Conservation (phyloP, 257 asterid species). For the Penstemon davidsonii region DNA sequence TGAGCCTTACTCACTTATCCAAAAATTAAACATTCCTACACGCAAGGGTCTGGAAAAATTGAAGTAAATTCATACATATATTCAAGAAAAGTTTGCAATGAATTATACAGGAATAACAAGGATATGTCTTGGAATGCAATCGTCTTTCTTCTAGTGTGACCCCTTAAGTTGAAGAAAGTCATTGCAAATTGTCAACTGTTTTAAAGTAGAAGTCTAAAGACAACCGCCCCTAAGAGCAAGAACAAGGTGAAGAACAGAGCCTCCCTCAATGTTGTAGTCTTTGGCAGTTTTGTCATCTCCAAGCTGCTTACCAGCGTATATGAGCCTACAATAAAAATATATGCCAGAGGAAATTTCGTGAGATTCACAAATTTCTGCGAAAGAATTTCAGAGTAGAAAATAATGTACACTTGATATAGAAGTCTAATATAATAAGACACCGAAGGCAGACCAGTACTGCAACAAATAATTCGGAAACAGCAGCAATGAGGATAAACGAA, state of each 20-base stretch:
- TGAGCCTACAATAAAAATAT: conserved; percentile 45
- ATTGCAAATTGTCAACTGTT: conserved; percentile 6
- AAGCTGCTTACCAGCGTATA: conserved; percentile 79
- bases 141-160: not conserved
- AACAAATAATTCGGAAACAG: too few species aligned
- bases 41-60: too few species aligned
- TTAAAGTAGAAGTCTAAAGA: conserved; percentile 28
- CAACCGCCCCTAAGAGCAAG: conserved; percentile 73
- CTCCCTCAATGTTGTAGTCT: conserved; percentile 78
- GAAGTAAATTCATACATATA: not conserved
- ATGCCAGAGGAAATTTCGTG: not conserved
- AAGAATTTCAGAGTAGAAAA: too few species aligned
- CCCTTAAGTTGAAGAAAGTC: not conserved
- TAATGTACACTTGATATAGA: too few species aligned
- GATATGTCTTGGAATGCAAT: not conserved
- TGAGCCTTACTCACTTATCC: too few species aligned
- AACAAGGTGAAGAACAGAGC: conserved; percentile 80
- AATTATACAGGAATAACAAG: not conserved
- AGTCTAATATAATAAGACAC: too few species aligned
- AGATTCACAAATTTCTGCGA: not conserved
- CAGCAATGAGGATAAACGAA: too few species aligned
- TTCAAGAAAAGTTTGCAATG: not conserved
- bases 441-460: too few species aligned
- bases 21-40: too few species aligned
- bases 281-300: conserved; percentile 80